Evolutionary conservation across 768 basidiomycete species (phyloP), one percentile per base, ranked within the genome.

Genomic region (Lactarius akahatsu): DNA sequence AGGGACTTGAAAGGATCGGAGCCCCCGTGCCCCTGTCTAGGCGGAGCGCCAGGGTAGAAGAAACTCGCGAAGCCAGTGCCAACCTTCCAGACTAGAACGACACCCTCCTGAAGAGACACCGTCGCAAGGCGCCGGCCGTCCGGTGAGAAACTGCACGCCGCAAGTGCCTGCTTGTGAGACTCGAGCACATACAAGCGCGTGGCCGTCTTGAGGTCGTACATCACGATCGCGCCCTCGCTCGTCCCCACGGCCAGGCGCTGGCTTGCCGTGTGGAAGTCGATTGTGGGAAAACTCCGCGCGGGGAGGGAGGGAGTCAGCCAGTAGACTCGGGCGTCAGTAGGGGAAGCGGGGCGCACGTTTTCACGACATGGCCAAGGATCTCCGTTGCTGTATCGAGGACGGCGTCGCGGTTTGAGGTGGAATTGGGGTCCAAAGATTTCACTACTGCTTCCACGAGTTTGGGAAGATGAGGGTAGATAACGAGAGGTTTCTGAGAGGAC

Each of bases 141-240:
- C 0, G 95, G 91, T 9, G 94, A 96, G 75, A 97, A 98, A 65
- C 89, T 92, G 68, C 92, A 89, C 0, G 93, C 94, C 0, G 91
- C 85, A 11, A 94, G 85, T 1, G 83, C 80, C 72, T 89, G 88
- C 74, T 86, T 87, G 78, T 98, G 96, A 0, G 93, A 90, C 71
- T 98, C 96, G 13, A 99, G 85, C 0, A 99, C 92, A 73, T 98
- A 99, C 16, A 98, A 80, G 13, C 97, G 86, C 0, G 92, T 98
- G 0, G 95, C 96, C 0, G 95, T 94, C 77, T 98, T 97, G 61
- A 98, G 83, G 74, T 98, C 97, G 73, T 97, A 98, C 89, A 97
- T 94, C 65, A 94, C 83, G 61, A 95, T 87, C 0, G 95, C 94
- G 0, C 96, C 97, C 77, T 99, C 97, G 63, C 85, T 87, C 0